These are phyloP conservation scores for Neonectria coccinea DNA, from an alignment of 2,329 filamentous ascomycete genomes.

Conservation along the genomic window DNA sequence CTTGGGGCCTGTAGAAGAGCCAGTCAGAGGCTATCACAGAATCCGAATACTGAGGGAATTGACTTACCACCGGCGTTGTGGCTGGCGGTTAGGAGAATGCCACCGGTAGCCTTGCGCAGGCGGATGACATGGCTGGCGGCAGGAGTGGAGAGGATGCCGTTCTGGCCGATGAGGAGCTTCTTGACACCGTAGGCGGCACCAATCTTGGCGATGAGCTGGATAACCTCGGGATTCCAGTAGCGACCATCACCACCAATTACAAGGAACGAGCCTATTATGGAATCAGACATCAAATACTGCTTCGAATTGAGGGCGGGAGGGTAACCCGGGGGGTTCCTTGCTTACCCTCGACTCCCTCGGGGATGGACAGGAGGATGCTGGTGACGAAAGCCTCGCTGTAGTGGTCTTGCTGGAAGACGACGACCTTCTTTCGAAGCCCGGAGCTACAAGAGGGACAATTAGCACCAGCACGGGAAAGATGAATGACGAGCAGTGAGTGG, in stretches of 20 bases:
- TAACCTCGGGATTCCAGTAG: slow-evolving; percentile 96
- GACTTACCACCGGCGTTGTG: slow-evolving; percentile 94
- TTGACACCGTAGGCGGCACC: slow-evolving; percentile 97
- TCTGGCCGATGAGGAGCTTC: slow-evolving; percentile 96
- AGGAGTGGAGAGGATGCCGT: slow-evolving; percentile 96
- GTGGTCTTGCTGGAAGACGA: slow-evolving; percentile 93
- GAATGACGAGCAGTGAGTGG: background rate
- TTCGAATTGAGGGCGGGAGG: slow-evolving; percentile 9
- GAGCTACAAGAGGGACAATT: slow-evolving; percentile 69
- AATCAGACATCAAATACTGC: slow-evolving; percentile 32
- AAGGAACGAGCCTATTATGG: slow-evolving; percentile 74
- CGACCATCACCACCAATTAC: slow-evolving; percentile 98
- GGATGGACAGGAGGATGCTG: slow-evolving; percentile 95
- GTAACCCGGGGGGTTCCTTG: background rate
- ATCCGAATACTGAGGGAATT: background rate
- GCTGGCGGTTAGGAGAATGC: slow-evolving; percentile 95
- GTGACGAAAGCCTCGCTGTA: slow-evolving; percentile 97
- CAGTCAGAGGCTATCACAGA: slow-evolving; percentile 11
- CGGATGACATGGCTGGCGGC: slow-evolving; percentile 96
- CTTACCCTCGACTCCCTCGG: slow-evolving; percentile 85
- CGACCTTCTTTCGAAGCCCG: slow-evolving; percentile 98
- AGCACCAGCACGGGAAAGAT: background rate
- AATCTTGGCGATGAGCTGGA: slow-evolving; percentile 97
- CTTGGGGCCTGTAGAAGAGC: slow-evolving; percentile 73
- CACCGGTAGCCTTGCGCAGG: slow-evolving; percentile 93